Percentiles rank a stretch among this genome's conserved stretches.
Conservation (phyloP, 2,329 filamentous ascomycete genomes). For the Alternaria panax region DNA sequence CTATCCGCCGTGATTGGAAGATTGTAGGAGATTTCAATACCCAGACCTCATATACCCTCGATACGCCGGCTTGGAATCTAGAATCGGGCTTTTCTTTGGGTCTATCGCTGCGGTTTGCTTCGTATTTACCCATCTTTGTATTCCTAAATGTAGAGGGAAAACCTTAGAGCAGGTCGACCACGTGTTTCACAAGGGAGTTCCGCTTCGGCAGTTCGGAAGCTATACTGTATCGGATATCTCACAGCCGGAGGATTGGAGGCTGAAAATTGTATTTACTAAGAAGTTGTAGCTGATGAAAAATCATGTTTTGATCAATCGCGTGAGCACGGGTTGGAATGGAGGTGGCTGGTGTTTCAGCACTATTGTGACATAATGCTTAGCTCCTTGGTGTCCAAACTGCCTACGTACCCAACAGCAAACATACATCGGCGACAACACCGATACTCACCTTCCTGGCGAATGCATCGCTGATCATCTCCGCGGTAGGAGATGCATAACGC, state of each 20-base stretch:
- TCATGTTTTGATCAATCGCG: not conserved
- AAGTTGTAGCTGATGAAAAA: constrained; percentile 72
- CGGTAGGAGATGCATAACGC: not conserved
- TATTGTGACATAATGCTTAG: constrained; percentile 48
- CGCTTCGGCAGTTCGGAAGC: not conserved
- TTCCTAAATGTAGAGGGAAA: not conserved
- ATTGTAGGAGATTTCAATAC: too few species aligned
- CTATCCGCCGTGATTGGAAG: too few species aligned
- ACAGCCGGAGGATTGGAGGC: not conserved
- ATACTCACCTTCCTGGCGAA: not conserved
- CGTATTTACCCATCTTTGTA: not conserved
- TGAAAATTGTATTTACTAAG: constrained; percentile 85
- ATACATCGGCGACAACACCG: constrained; percentile 4
- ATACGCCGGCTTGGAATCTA: not conserved
- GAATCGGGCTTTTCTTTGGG: not conserved
- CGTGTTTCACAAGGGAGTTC: not conserved
- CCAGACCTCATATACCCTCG: not conserved
- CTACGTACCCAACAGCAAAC: not conserved
- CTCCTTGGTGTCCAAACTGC: not conserved
- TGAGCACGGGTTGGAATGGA: too few species aligned
- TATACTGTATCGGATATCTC: not conserved
- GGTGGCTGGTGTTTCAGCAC: not conserved
- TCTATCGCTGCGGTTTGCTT: not conserved
- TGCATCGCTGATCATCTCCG: not conserved
- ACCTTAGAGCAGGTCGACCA: not conserved